Conservation (phyloP, 805 yeast genomes). For the Candida pini region DNA sequence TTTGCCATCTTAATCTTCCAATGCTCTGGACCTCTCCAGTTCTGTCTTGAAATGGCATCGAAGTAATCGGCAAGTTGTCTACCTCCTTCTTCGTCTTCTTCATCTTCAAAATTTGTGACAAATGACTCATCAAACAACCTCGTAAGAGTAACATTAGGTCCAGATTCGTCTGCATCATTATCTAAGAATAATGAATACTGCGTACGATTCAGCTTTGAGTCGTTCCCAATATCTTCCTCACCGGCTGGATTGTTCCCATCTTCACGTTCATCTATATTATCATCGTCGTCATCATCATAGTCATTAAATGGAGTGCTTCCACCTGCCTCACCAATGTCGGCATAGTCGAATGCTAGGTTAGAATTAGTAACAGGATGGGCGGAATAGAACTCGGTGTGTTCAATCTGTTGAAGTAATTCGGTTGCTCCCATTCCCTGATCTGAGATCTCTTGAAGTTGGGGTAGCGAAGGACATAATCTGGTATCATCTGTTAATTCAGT, state of each 20-base stretch:
- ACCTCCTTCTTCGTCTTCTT: conserved; percentile 32
- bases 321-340: conserved; percentile 6
- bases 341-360: conserved; percentile 13
- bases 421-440: conserved; percentile 24
- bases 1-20: conserved; percentile 66
- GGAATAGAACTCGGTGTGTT: conserved; percentile 14
- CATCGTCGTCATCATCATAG: conserved; percentile 14
- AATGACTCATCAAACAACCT: conserved; percentile 29
- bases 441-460: conserved; percentile 40
- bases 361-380: too few relatives aligned
- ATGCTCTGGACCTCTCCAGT: conserved; percentile 91
- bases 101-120: conserved; percentile 18
- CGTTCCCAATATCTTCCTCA: conserved; percentile 15
- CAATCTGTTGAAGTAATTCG: conserved; percentile 21
- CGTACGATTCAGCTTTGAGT: conserved; percentile 18
- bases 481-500: conserved; percentile 25
- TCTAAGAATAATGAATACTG: conserved; percentile 28
- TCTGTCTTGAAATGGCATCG: conserved; percentile 61
- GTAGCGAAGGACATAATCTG: conserved; percentile 68
- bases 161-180: conserved; percentile 25
- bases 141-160: conserved; percentile 27
- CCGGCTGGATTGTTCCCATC: too few relatives aligned
- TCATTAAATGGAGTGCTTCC: too few relatives aligned
- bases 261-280: too few relatives aligned
- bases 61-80: conserved; percentile 62